phyloP scores from a whole-genome alignment of 495 filamentous ascomycete species.

The Xylaria flabelliformis region DNA sequence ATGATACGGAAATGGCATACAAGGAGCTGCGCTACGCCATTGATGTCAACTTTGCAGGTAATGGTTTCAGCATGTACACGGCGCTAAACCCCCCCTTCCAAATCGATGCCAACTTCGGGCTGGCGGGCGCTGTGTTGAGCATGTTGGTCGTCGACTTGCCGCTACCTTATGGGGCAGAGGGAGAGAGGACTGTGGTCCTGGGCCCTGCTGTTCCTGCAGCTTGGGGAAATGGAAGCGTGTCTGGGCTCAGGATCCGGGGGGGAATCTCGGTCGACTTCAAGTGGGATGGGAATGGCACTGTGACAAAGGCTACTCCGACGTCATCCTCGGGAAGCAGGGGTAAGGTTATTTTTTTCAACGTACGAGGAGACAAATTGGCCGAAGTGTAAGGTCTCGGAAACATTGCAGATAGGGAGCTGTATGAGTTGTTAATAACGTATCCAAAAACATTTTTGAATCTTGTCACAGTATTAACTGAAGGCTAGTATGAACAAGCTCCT shows the following conservation, averaged over 20 bases:
- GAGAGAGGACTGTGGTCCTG: constrained; percentile 42
- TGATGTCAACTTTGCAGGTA: constrained; percentile 57
- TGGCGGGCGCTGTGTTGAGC: constrained; percentile 50
- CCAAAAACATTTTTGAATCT: neutral
- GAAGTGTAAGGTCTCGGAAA: neutral
- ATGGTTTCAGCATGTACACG: constrained; percentile 55
- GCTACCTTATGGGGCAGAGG: constrained; percentile 2
- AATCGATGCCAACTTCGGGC: constrained; percentile 64
- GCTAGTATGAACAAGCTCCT: neutral
- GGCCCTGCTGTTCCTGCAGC: constrained; percentile 51
- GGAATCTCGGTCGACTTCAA: constrained; percentile 48
- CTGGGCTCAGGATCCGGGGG: constrained; percentile 48
- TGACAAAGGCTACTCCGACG: constrained; percentile 29
- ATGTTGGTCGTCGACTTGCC: constrained; percentile 54
- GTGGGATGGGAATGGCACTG: constrained; percentile 46
- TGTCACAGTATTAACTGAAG: neutral
- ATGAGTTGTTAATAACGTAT: neutral
- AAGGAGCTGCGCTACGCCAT: constrained; percentile 39
- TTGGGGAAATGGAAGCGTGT: constrained; percentile 47
- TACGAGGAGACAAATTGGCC: constrained; percentile 7
- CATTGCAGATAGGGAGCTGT: neutral
- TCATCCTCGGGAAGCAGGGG: neutral
- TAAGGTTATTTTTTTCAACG: constrained; percentile 7
- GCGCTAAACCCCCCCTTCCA: constrained; percentile 49
- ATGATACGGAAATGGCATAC: constrained; percentile 50